Percentiles rank a stretch among this genome's conserved stretches.
Evolutionary conservation across 805 yeast genomes (phyloP).

Genomic region (Ogataea neopini): DNA sequence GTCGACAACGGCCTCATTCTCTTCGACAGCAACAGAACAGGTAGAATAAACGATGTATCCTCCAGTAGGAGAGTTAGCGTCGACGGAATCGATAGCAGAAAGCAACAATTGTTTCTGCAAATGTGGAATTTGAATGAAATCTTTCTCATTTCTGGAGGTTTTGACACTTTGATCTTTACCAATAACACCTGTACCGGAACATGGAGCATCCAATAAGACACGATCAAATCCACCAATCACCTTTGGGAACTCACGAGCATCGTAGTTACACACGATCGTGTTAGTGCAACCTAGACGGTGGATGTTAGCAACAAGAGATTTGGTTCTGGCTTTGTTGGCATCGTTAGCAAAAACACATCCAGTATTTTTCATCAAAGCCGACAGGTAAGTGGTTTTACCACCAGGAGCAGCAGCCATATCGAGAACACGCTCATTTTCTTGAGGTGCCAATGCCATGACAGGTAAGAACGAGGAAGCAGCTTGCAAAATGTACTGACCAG

Average conservation of each 20-base stretch:
- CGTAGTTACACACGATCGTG: slow-evolving; percentile 95
- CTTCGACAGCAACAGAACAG: slow-evolving; percentile 97
- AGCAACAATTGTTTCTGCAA: slow-evolving; percentile 90
- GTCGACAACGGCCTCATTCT: slow-evolving; percentile 98
- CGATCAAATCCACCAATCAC: slow-evolving; percentile 98
- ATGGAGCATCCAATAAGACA: slow-evolving; percentile 94
- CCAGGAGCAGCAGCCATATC: slow-evolving; percentile 99
- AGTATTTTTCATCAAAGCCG: slow-evolving; percentile 97
- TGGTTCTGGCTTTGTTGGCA: slow-evolving; percentile 93
- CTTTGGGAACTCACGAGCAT: slow-evolving; percentile 97
- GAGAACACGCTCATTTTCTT: slow-evolving; percentile 89
- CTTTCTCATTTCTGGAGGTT: slow-evolving; percentile 91
- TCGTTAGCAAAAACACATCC: slow-evolving; percentile 98
- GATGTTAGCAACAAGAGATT: slow-evolving; percentile 93
- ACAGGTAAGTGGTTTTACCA: slow-evolving; percentile 93
- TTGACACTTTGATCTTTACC: slow-evolving; percentile 96
- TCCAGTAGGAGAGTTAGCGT: slow-evolving; percentile 87
- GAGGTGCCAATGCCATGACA: slow-evolving; percentile 97
- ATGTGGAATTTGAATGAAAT: slow-evolving; percentile 94
- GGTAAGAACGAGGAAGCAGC: slow-evolving; percentile 99
- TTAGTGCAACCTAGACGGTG: slow-evolving; percentile 96
- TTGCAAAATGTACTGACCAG: slow-evolving; percentile 96
- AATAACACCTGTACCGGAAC: slow-evolving; percentile 99
- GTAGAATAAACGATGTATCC: slow-evolving; percentile 96
- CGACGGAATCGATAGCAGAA: slow-evolving; percentile 97